Evolutionary conservation across 805 yeast species (phyloP).

Genomic region (Pichia nanzhaoensis): DNA sequence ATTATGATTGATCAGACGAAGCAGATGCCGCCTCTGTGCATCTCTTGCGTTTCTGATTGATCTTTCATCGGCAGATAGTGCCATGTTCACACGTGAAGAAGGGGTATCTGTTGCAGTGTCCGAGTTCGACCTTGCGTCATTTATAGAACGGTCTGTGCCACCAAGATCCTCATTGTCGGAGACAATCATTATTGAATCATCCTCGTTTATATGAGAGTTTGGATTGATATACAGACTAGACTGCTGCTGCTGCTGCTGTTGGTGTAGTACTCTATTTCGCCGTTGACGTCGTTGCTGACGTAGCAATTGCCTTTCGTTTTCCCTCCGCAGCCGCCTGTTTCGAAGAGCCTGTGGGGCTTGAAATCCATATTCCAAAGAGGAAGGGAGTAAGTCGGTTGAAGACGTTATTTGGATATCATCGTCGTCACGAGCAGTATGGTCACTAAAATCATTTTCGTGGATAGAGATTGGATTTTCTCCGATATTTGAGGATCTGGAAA

Average conservation of each 20-base stretch:
- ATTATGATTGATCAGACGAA: neutral
- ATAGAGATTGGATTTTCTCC: neutral
- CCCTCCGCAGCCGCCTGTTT: neutral
- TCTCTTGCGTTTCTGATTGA: neutral
- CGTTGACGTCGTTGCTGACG: neutral
- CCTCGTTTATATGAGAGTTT: conserved; percentile 7
- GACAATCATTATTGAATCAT: conserved; percentile 19
- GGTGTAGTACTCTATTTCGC: neutral
- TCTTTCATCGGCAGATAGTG: conserved; percentile 3
- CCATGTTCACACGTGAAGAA: neutral
- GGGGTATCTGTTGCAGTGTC: conserved; percentile 8
- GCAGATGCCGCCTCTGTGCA: conserved; percentile 3
- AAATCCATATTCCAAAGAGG: neutral
- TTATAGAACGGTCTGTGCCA: neutral
- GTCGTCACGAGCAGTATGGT: neutral
- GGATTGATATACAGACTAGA: conserved; percentile 5
- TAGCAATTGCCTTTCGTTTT: neutral
- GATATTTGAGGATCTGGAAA: too few relatives aligned
- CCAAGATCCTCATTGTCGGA: conserved; percentile 16
- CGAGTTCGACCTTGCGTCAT: conserved; percentile 1
- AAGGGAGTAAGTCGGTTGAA: neutral
- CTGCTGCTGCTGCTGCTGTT: neutral
- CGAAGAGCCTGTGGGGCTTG: neutral
- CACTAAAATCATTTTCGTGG: too few relatives aligned
- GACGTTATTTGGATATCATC: conserved; percentile 2